Evolutionary conservation across 1,284 basidiomycete genomes (phyloP).

Genomic region (Boletellus deceptivus): DNA sequence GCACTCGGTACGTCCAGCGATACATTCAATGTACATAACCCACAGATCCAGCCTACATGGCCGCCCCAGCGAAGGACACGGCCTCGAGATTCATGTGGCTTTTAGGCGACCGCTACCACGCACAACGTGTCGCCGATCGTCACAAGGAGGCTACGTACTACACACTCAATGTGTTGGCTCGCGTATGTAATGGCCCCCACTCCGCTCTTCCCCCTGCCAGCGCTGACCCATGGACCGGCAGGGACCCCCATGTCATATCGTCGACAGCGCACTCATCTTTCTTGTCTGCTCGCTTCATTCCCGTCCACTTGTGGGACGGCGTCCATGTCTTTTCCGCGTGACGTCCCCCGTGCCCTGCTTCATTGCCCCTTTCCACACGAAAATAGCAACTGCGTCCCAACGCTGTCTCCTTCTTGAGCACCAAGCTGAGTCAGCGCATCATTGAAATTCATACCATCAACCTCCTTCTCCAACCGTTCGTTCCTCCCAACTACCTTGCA

Average conservation of each 20-base stretch:
- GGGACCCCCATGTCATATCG: conserved; percentile 10
- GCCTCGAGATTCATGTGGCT: conserved; percentile 11
- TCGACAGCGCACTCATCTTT: not conserved
- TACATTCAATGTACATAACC: too few relatives aligned
- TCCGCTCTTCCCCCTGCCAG: conserved; percentile 1
- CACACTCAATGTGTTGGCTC: conserved; percentile 9
- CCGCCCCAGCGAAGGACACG: conserved; percentile 14
- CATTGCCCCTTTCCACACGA: conserved; percentile 15
- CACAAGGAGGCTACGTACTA: conserved; percentile 26
- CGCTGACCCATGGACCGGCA: conserved; percentile 2
- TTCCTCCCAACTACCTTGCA: conserved; percentile 6
- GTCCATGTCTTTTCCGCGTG: conserved; percentile 8
- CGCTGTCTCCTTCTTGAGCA: conserved; percentile 6
- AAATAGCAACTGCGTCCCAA: conserved; percentile 5
- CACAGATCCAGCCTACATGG: conserved; percentile 16
- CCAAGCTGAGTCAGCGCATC: conserved; percentile 12
- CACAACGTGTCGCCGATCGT: conserved; percentile 27
- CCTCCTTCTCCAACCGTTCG: conserved; percentile 9
- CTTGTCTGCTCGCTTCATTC: conserved; percentile 21
- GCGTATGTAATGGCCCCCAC: conserved; percentile 24
- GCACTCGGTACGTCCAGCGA: not conserved
- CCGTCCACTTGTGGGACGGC: conserved; percentile 12
- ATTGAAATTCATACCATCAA: conserved; percentile 13
- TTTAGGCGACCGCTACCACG: conserved; percentile 24
- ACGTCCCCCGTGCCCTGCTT: conserved; percentile 12